Evolutionary conservation across 2,329 filamentous ascomycete genomes (phyloP).

Genomic region (Chrysosporium keratinophilum): DNA sequence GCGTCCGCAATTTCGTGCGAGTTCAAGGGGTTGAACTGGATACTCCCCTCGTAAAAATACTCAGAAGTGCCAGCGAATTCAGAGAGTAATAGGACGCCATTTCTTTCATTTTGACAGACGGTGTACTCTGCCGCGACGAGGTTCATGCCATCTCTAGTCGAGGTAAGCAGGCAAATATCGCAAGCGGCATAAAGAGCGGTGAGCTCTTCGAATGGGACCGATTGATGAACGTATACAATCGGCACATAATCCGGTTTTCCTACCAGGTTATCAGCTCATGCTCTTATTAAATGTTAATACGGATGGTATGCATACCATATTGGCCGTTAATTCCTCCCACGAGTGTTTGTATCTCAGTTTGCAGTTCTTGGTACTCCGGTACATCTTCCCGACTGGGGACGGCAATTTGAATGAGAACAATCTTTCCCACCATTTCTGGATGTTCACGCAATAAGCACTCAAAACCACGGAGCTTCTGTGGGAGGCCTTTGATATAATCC

Average conservation of each 20-base stretch:
- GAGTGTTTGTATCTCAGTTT: slow-evolving; percentile 78
- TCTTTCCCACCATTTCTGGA: slow-evolving; percentile 82
- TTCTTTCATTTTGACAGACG: slow-evolving; percentile 71
- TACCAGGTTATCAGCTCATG: slow-evolving; percentile 18
- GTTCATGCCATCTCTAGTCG: slow-evolving; percentile 92
- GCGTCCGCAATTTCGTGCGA: slow-evolving; percentile 82
- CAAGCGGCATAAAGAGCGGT: slow-evolving; percentile 85
- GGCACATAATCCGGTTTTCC: slow-evolving; percentile 90
- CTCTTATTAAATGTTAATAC: not conserved
- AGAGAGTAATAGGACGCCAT: slow-evolving; percentile 85
- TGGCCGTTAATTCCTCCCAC: slow-evolving; percentile 85
- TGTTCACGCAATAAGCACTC: slow-evolving; percentile 83
- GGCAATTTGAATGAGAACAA: slow-evolving; percentile 89
- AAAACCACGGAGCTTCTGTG: slow-evolving; percentile 89
- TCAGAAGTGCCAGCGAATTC: slow-evolving; percentile 94
- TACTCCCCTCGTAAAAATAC: slow-evolving; percentile 65
- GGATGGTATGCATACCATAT: slow-evolving; percentile 48
- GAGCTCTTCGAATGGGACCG: slow-evolving; percentile 82
- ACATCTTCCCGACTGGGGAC: slow-evolving; percentile 72
- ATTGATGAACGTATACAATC: slow-evolving; percentile 92
- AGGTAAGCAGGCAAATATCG: slow-evolving; percentile 79
- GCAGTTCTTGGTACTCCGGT: slow-evolving; percentile 66
- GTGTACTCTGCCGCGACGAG: slow-evolving; percentile 97
- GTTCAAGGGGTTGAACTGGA: slow-evolving; percentile 94
- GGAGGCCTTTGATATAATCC: slow-evolving; percentile 82